A percentile compares a stretch with the other conserved stretches of the same genome.
Conservation (phyloP, 2,329 filamentous ascomycete species). For the Pyrenophora tritici-repentis region DNA sequence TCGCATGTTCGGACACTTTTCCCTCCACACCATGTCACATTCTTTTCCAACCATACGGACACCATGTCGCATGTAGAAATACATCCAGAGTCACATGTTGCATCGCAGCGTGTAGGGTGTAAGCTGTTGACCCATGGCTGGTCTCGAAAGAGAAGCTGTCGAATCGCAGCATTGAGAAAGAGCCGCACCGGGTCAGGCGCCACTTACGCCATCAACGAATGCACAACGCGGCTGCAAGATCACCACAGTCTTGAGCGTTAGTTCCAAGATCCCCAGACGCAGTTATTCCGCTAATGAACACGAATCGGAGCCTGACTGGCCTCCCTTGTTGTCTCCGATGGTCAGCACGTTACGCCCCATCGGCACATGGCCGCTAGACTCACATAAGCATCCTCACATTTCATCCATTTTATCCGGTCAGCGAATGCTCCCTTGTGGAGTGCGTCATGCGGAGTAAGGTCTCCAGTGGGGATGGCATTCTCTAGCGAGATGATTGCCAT, state of each 20-base stretch:
- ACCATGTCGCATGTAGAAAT: conserved; percentile 2
- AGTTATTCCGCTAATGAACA: conserved; percentile 19
- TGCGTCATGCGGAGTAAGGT: conserved; percentile 9
- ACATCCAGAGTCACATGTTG: conserved; percentile 8
- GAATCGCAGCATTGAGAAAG: conserved; percentile 2
- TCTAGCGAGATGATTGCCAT: not conserved
- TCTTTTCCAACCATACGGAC: conserved; percentile 3
- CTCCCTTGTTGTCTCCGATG: conserved; percentile 8
- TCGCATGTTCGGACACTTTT: not conserved
- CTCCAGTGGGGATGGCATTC: conserved; percentile 11
- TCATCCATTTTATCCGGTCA: conserved; percentile 13
- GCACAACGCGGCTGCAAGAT: conserved; percentile 18
- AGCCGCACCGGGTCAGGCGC: conserved; percentile 9
- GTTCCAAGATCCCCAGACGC: conserved; percentile 11
- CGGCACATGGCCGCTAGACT: conserved; percentile 6
- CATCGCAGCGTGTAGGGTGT: not conserved
- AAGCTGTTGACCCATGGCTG: not conserved
- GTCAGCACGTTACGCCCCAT: conserved; percentile 3
- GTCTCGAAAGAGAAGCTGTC: conserved; percentile 34
- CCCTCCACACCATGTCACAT: not conserved
- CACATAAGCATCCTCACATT: not conserved
- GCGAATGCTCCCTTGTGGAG: conserved; percentile 4
- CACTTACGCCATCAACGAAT: conserved; percentile 13
- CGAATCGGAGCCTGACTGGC: conserved; percentile 2
- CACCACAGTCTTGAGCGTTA: conserved; percentile 14